Evolutionary conservation across 164 flowering plant species (phyloP).

Genomic region (Berberis thunbergii): DNA sequence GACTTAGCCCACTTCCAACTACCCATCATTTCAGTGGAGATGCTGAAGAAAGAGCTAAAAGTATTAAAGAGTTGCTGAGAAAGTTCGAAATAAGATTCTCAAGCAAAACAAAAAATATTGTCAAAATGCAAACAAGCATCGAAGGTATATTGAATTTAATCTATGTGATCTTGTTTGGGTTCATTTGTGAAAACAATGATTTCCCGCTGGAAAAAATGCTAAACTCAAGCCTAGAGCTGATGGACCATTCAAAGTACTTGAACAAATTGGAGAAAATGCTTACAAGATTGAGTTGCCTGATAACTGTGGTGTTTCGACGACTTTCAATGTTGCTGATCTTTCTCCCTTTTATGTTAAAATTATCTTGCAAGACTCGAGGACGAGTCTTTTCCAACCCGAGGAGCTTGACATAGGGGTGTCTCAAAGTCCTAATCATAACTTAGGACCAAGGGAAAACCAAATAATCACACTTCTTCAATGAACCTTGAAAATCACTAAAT

Average conservation of each 20-base stretch:
- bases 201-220: slow-evolving; percentile 3
- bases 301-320: slow-evolving; percentile 1
- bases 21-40: slow-evolving; percentile 3
- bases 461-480: no score
- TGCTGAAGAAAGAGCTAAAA: slow-evolving; percentile 2
- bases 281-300: slow-evolving; percentile 16
- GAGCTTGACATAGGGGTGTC: no score
- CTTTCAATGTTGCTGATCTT: slow-evolving; percentile 13
- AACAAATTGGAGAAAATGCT: slow-evolving; percentile 13
- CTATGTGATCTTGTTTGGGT: slow-evolving; percentile 16
- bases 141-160: slow-evolving; percentile 1
- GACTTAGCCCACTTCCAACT: slow-evolving; percentile 2
- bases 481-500: no score
- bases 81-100: not conserved
- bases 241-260: not conserved
- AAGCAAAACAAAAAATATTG: slow-evolving; percentile 6
- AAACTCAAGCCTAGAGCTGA: slow-evolving; percentile 7
- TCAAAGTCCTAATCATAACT: no score
- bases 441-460: no score
- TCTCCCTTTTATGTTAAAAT: not conserved
- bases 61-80: slow-evolving; percentile 4
- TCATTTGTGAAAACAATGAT: slow-evolving; percentile 12
- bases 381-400: no score
- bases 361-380: no score
- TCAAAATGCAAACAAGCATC: slow-evolving; percentile 1